Base-by-base conservation (phyloP, 805 yeast species). In the Huiozyma naganishii region DNA sequence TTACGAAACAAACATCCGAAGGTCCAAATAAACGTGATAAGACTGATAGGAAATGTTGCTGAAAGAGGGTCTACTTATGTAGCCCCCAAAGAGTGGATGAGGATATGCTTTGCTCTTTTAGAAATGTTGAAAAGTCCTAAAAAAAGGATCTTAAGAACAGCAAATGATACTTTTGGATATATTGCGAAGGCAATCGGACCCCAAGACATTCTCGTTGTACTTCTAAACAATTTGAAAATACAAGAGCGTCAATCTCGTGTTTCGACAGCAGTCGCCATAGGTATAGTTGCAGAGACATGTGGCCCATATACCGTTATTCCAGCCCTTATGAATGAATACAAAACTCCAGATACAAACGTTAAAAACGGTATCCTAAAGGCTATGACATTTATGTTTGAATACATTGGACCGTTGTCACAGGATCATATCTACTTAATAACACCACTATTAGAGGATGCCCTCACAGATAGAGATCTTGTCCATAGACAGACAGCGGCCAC, bases 241-340 rank as follows among this genome's bases (percentile, higher is more conserved):
- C 97, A 90, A 59, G 97, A 92, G 58, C 83, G 99, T 57, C 99
- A 92, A 65, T 71, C 86, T 36, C 80, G 99, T 57, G 95, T 92
- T 7, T 90, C 96, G 61, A 87, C 97, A 0, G 96, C 98, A 6
- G 97, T 92, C 36, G 99, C 99, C 0, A 85, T 92, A 51, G 98
- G 95, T 33, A 88, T 92, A 52, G 95, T 92, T 7, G 97, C 97
- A 0, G 92, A 89, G 46, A 79, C 83, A 0, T 92, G 97, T 62
- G 77, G 86, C 0, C 95, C 97, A 0, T 92, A 84, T 63, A 86
- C 97, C 0, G 95, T 90, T 0, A 62, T 92, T 7, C 98, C 99
- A 0, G 95, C 95, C 0, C 67, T 92, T 41, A 84, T 92, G 95
- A 88, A 90, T 62, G 98, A 92, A 62, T 92, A 90, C 60, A 72